These are phyloP conservation scores for Umbelopsis vinacea DNA, from an alignment of 192 early-diverging fungal genomes.

Conservation along the genomic window DNA sequence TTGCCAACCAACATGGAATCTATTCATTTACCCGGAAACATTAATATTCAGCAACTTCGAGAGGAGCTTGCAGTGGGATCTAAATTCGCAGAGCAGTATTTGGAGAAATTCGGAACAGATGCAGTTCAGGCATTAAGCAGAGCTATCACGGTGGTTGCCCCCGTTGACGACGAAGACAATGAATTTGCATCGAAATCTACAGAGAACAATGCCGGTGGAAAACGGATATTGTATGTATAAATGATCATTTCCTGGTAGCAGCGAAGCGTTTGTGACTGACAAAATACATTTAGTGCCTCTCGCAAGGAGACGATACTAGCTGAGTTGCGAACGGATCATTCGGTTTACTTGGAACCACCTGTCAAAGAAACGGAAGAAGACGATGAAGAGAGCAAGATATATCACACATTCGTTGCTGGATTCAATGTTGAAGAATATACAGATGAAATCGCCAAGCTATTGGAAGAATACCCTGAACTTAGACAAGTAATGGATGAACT, in stretches of 20 bases:
- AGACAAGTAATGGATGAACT: slow-evolving; percentile 50
- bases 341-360: slow-evolving; percentile 47
- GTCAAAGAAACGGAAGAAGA: slow-evolving; percentile 39
- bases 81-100: slow-evolving; percentile 54
- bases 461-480: slow-evolving; percentile 50
- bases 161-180: slow-evolving; percentile 31
- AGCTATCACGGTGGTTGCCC: slow-evolving; percentile 48
- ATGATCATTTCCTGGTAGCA: neutral
- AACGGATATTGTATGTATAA: slow-evolving; percentile 28
- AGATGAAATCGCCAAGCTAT: slow-evolving; percentile 44
- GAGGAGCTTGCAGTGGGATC: slow-evolving; percentile 43
- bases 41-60: slow-evolving; percentile 34
- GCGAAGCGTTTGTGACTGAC: neutral
- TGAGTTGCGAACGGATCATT: slow-evolving; percentile 45
- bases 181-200: slow-evolving; percentile 23
- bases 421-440: slow-evolving; percentile 57
- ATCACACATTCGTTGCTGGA: slow-evolving; percentile 46
- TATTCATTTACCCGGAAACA: slow-evolving; percentile 37
- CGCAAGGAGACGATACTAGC: slow-evolving; percentile 52
- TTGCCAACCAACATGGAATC: slow-evolving; percentile 12
- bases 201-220: slow-evolving; percentile 30
- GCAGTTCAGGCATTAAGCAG: slow-evolving; percentile 46
- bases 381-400: slow-evolving; percentile 40
- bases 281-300: slow-evolving; percentile 37
- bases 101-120: slow-evolving; percentile 51